Percentiles rank a stretch among this genome's conserved stretches.
phyloP scores from a whole-genome alignment of 1,284 basidiomycete species.

The Ustilago bromivora region DNA sequence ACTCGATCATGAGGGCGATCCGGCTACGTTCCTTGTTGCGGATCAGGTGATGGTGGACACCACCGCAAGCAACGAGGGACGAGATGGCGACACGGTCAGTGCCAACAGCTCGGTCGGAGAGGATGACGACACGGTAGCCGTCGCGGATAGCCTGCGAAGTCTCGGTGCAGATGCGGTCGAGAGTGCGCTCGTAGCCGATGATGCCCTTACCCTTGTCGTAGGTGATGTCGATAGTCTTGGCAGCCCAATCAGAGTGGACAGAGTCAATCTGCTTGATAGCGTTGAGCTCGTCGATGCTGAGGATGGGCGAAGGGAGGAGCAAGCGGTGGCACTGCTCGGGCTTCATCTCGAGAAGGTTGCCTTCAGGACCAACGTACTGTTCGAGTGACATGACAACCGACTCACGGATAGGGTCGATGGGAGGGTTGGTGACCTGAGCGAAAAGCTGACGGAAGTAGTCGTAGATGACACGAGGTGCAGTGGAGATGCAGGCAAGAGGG shows the following conservation, averaged over 20 bases:
- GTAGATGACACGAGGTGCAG: slow-evolving; percentile 64
- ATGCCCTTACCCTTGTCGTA: slow-evolving; percentile 64
- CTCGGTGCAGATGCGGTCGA: slow-evolving; percentile 66
- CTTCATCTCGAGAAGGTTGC: slow-evolving; percentile 67
- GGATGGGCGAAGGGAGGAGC: slow-evolving; percentile 59
- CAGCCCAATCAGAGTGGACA: slow-evolving; percentile 59
- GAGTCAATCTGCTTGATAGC: slow-evolving; percentile 63
- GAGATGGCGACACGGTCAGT: slow-evolving; percentile 63
- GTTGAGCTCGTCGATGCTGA: slow-evolving; percentile 63
- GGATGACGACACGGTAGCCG: slow-evolving; percentile 59
- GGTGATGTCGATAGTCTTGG: slow-evolving; percentile 66
- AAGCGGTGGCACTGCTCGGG: slow-evolving; percentile 66
- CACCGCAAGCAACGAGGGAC: slow-evolving; percentile 65
- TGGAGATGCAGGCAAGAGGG: slow-evolving; percentile 64
- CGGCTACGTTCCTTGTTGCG: slow-evolving; percentile 67
- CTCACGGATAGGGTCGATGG: slow-evolving; percentile 68
- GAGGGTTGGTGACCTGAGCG: slow-evolving; percentile 69
- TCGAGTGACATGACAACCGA: slow-evolving; percentile 68
- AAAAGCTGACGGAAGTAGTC: slow-evolving; percentile 69
- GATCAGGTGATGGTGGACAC: slow-evolving; percentile 68
- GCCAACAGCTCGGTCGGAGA: slow-evolving; percentile 64
- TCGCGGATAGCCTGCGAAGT: slow-evolving; percentile 63
- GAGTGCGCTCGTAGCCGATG: slow-evolving; percentile 61
- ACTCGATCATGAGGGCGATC: slow-evolving; percentile 66
- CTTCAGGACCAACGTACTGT: slow-evolving; percentile 67